phyloP scores from a whole-genome alignment of 2,329 filamentous ascomycete genomes.

The Lecanicillium sp. region DNA sequence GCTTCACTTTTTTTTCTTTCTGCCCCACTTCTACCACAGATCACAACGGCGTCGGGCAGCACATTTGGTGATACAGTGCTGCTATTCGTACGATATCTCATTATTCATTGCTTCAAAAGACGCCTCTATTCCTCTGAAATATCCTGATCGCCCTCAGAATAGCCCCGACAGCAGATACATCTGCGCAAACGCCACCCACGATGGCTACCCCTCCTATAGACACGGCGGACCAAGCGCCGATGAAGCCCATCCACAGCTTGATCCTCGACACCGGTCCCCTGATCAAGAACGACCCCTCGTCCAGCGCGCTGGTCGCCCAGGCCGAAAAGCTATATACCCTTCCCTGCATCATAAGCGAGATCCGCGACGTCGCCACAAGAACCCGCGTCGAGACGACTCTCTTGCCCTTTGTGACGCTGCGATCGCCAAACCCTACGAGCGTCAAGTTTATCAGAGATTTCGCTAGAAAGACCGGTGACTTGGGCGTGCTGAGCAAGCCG shows the following conservation, averaged over 20 bases:
- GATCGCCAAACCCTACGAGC: conserved; percentile 67
- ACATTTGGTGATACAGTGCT: too few relatives aligned
- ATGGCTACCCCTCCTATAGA: too few relatives aligned
- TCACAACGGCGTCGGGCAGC: too few relatives aligned
- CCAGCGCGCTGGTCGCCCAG: conserved; percentile 72
- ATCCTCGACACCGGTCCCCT: conserved; percentile 88
- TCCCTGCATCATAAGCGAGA: conserved; percentile 79
- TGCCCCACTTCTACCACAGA: too few relatives aligned
- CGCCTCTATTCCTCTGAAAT: too few relatives aligned
- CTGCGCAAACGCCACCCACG: too few relatives aligned
- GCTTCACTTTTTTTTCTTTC: too few relatives aligned
- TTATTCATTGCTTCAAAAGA: too few relatives aligned
- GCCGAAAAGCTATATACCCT: conserved; percentile 75
- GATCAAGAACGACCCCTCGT: conserved; percentile 83
- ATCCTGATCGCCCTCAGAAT: too few relatives aligned
- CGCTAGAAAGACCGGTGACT: conserved; percentile 81
- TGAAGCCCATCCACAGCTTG: conserved; percentile 71
- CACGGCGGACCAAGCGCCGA: conserved; percentile 5
- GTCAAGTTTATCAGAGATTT: conserved; percentile 77
- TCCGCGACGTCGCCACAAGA: conserved; percentile 76
- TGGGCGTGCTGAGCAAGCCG: conserved; percentile 76
- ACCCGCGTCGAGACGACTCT: conserved; percentile 76
- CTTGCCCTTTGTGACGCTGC: conserved; percentile 73
- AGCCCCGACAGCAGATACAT: too few relatives aligned
- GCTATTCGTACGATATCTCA: too few relatives aligned